These are phyloP conservation scores for Bombardia bombarda DNA, from an alignment of 495 filamentous ascomycete species.

Conservation along the genomic window DNA sequence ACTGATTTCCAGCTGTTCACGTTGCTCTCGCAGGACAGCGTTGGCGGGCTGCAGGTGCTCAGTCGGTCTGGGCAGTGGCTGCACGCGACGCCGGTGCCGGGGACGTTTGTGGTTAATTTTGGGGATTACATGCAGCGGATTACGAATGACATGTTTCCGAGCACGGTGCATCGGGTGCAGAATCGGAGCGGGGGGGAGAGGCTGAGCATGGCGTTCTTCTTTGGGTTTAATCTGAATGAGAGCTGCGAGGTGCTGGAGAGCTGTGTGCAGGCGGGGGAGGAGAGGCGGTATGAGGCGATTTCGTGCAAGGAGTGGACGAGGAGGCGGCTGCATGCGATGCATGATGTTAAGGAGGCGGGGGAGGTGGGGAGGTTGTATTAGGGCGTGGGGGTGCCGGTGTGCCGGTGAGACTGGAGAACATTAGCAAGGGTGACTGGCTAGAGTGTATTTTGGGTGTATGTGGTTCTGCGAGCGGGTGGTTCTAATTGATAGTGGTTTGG, in stretches of 20 bases:
- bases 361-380: not conserved
- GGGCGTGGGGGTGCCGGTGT: no score
- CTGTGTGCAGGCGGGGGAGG: conserved; percentile 43
- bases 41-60: conserved; percentile 47
- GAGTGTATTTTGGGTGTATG: no score
- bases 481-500: no score
- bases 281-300: conserved; percentile 48
- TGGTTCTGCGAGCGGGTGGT: no score
- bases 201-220: conserved; percentile 56
- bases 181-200: conserved; percentile 37
- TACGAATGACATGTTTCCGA: conserved; percentile 52
- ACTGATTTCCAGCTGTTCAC: conserved; percentile 58
- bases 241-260: conserved; percentile 42
- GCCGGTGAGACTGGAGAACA: no score
- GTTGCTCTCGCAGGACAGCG: conserved; percentile 47
- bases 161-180: conserved; percentile 53
- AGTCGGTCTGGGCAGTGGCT: conserved; percentile 48
- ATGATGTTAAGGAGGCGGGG: not conserved
- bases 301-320: conserved; percentile 40
- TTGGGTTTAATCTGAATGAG: conserved; percentile 41
- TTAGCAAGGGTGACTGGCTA: no score
- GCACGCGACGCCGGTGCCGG: conserved; percentile 44
- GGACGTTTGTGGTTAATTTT: conserved; percentile 59
- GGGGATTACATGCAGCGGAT: conserved; percentile 59
- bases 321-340: conserved; percentile 21